Evolutionary conservation across 1,284 basidiomycete genomes (phyloP).

Genomic region (Schizopora paradoxa): DNA sequence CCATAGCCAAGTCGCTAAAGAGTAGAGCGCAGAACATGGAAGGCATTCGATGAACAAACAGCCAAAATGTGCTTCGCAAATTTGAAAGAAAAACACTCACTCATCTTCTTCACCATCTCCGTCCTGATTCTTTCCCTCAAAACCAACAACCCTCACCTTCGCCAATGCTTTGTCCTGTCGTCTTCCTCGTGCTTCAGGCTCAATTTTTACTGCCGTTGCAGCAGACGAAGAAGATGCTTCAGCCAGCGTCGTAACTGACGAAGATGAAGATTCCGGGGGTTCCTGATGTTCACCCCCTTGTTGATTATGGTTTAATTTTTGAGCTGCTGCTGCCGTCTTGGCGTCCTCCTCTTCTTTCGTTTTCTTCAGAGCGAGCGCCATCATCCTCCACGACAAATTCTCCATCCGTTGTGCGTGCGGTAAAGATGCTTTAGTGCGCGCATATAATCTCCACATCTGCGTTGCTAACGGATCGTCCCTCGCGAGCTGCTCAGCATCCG

Average conservation of each 20-base stretch:
- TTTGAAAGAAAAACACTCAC: constrained; percentile 50
- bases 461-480: constrained; percentile 88
- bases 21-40: constrained; percentile 1
- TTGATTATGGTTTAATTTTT: neutral
- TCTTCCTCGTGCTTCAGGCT: constrained; percentile 53
- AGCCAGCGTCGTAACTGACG: constrained; percentile 1
- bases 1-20: constrained; percentile 65
- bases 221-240: constrained; percentile 17
- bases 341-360: constrained; percentile 69
- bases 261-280: neutral
- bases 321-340: neutral
- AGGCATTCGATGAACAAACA: constrained; percentile 22
- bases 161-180: constrained; percentile 72
- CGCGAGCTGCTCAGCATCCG: constrained; percentile 59
- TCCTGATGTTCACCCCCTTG: neutral
- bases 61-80: constrained; percentile 16
- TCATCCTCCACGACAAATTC: constrained; percentile 97
- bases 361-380: constrained; percentile 90
- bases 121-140: constrained; percentile 72
- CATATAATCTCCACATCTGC: constrained; percentile 97
- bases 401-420: constrained; percentile 96
- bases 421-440: constrained; percentile 79
- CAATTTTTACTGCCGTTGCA: constrained; percentile 19
- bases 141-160: constrained; percentile 69
- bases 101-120: constrained; percentile 55